Evolutionary conservation across 179 eudicot species (phyloP), one percentile per base, ranked within the genome.

Genomic region (Vitellaria paradoxa): DNA sequence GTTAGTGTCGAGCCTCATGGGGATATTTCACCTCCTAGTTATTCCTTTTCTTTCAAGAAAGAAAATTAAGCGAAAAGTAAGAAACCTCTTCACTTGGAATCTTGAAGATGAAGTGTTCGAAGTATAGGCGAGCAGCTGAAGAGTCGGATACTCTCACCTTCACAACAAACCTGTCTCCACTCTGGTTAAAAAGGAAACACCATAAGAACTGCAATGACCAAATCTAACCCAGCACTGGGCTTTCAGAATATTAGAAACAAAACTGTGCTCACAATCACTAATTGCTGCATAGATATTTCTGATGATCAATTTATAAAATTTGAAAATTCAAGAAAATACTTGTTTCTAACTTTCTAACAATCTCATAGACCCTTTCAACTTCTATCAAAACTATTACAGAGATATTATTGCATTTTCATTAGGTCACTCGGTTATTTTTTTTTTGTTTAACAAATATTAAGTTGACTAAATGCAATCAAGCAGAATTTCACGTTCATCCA

Each of bases 21-120:
- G 14, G 21, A 4, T 55, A 17, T 63, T 30, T 13, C 56, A 3
- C 10, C 17, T 52, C 21, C n/a, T n/a, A n/a, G 50, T 17, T n/a
- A 11, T 40, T 66, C 7, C 8, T 8, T 68, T 26, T 61, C 13
- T 50, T 17, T 56, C 7, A 42, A 45, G 11, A 24, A 37, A 49
- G 13, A 40, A 52, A 64, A 10, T 42, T 6, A 65, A 55, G 61
- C 15, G 6, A 4, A 40, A 30, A 56, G 62, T 2, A 47, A 62
- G 70, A 49, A 52, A 94, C 98, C 97, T 93, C 97, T 73, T 77
- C 78, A 78, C 82, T 84, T 26, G 99, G 97, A 76, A 93, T 68
- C 87, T 93, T 95, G 89, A 80, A 83, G 68, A 95, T 93, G 73
- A 80, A 81, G 81, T 95, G 99, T 70, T 95, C 95, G 37, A 95